Percentiles rank a stretch among this genome's conserved stretches.
phyloP scores from a whole-genome alignment of 164 flowering plant genomes.

The Stephania japonica region DNA sequence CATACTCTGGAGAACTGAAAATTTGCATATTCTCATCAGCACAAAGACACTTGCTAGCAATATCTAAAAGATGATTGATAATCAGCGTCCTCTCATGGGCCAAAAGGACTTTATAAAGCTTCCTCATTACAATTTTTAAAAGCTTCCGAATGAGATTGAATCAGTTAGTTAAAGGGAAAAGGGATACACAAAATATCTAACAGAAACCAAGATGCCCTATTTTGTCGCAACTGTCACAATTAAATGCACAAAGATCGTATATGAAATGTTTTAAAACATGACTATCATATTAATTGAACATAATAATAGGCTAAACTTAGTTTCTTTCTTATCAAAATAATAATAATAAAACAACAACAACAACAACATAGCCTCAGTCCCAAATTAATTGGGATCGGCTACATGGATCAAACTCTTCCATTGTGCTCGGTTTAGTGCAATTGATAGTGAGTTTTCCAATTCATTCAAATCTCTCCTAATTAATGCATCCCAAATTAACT shows the following conservation, averaged over 20 bases:
- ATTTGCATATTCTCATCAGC: constrained; percentile 6
- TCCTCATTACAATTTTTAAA: not conserved
- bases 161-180: not conserved
- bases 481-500: too few relatives aligned
- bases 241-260: not conserved
- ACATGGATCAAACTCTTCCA: too few relatives aligned
- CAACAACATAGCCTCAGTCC: too few relatives aligned
- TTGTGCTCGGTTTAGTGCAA: too few relatives aligned
- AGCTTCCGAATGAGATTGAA: not conserved
- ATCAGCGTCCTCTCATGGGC: not conserved
- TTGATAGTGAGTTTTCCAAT: too few relatives aligned
- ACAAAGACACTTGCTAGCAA: constrained; percentile 1
- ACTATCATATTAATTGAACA: not conserved
- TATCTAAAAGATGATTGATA: not conserved
- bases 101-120: not conserved
- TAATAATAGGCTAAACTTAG: not conserved
- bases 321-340: too few relatives aligned
- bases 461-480: too few relatives aligned
- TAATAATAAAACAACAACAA: too few relatives aligned
- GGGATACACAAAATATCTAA: not conserved
- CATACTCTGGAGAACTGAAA: constrained; percentile 61
- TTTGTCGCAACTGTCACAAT: not conserved
- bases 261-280: not conserved
- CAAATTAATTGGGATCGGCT: too few relatives aligned
- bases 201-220: not conserved